phyloP scores from a whole-genome alignment of 768 basidiomycete species.

The Lentinula aciculospora region DNA sequence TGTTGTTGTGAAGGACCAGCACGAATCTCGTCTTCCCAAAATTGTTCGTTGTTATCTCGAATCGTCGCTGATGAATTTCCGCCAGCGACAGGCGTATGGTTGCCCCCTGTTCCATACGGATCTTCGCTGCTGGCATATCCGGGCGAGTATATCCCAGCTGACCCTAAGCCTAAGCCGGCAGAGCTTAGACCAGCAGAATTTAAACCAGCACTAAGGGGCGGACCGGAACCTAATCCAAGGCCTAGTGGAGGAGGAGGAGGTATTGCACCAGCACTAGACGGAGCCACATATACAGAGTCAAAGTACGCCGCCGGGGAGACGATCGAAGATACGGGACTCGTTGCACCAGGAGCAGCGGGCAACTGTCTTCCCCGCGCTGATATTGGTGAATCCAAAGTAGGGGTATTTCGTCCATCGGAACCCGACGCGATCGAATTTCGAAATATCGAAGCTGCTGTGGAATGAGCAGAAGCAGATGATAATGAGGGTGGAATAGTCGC shows the following conservation, averaged over 20 bases:
- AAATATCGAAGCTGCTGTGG: neutral
- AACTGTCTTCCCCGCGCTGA: neutral
- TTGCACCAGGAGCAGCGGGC: neutral
- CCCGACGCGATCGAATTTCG: neutral
- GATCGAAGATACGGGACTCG: neutral
- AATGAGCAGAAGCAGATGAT: neutral
- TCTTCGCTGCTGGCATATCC: neutral
- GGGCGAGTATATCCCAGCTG: neutral
- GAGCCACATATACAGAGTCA: neutral
- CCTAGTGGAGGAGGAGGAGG: neutral
- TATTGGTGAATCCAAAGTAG: neutral
- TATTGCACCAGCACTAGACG: neutral
- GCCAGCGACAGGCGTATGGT: neutral
- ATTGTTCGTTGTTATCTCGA: too few relatives aligned
- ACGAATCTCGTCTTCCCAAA: too few relatives aligned
- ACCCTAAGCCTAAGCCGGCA: neutral
- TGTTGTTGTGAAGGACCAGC: too few relatives aligned
- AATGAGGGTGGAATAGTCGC: neutral
- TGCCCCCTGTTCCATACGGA: neutral
- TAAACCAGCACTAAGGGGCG: too few relatives aligned
- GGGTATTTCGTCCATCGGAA: neutral
- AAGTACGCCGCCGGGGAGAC: neutral
- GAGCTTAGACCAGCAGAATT: neutral
- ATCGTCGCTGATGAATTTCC: too few relatives aligned
- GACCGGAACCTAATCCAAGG: neutral